Evolutionary conservation across 164 flowering plant species (phyloP).

Genomic region (Akebia trifoliata): DNA sequence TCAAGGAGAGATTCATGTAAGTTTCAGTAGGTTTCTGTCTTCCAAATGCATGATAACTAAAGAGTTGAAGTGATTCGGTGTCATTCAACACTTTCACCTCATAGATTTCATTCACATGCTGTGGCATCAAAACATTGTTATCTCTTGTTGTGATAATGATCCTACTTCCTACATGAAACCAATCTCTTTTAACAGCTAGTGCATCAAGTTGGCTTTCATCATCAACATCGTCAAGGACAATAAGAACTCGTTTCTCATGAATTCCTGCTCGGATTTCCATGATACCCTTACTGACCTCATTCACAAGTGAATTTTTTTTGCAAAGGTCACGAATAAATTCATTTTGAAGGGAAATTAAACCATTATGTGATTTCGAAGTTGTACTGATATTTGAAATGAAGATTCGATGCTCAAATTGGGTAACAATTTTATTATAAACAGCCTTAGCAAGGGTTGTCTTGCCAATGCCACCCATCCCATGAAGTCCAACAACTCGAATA

Average conservation of each 20-base stretch:
- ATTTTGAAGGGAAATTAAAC: conserved; percentile 21
- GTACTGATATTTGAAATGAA: conserved; percentile 38
- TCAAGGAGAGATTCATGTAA: not conserved
- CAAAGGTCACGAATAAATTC: conserved; percentile 25
- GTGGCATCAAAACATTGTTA: conserved; percentile 8
- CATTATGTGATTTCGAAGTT: conserved; percentile 7
- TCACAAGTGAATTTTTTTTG: not conserved
- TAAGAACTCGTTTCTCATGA: conserved; percentile 21
- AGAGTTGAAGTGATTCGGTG: conserved; percentile 12
- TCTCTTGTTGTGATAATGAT: conserved; percentile 42
- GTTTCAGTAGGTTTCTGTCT: not conserved
- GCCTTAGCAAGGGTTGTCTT: conserved; percentile 56
- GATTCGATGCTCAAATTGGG: conserved; percentile 24
- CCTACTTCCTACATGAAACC: conserved; percentile 31
- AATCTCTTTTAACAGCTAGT: conserved; percentile 19
- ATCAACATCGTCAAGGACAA: conserved; percentile 44
- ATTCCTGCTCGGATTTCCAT: conserved; percentile 2
- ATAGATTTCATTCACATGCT: conserved; percentile 8
- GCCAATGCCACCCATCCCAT: conserved; percentile 49
- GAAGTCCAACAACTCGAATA: conserved; percentile 25
- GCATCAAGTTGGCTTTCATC: conserved; percentile 24
- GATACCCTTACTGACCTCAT: conserved; percentile 3
- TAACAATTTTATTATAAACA: conserved; percentile 33
- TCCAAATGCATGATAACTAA: conserved; percentile 15
- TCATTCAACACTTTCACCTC: not conserved